Evolutionary conservation across 352 stramenopile species (phyloP).

Genomic region (Phytophthora pseudosyringae): DNA sequence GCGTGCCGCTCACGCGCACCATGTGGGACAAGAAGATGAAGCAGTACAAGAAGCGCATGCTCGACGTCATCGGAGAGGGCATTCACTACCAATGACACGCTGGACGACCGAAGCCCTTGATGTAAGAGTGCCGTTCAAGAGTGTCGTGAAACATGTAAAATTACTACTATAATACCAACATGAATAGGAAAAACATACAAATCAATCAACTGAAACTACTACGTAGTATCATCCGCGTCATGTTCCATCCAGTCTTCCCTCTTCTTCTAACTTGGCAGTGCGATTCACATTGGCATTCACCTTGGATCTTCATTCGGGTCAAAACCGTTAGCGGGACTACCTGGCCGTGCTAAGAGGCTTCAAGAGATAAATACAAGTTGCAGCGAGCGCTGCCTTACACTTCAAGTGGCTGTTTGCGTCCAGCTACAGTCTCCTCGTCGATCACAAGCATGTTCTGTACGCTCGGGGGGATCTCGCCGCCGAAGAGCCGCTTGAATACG

Average conservation of each 20-base stretch:
- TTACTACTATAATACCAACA: background rate
- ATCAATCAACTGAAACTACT: constrained; percentile 1
- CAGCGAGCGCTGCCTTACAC: constrained; percentile 22
- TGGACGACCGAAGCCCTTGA: background rate
- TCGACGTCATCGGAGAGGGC: constrained; percentile 57
- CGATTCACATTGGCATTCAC: too few relatives aligned
- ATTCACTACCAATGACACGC: constrained; percentile 39
- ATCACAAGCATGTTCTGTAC: constrained; percentile 69
- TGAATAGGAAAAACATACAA: constrained; percentile 7
- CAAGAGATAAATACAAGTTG: constrained; percentile 35
- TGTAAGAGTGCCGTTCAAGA: background rate
- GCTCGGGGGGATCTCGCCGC: constrained; percentile 65
- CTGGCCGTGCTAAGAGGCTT: background rate
- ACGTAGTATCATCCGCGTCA: constrained; percentile 1
- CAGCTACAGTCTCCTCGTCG: constrained; percentile 42
- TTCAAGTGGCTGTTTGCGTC: constrained; percentile 41
- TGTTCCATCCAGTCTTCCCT: background rate
- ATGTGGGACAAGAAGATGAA: constrained; percentile 75
- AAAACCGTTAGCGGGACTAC: background rate
- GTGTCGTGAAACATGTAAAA: background rate
- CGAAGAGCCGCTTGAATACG: constrained; percentile 84
- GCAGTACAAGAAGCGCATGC: constrained; percentile 37
- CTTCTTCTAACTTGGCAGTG: background rate
- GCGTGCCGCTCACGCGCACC: constrained; percentile 59
- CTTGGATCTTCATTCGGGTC: background rate